Conservation (phyloP, 1,139 yeast species). For the Saccharomyces hybrid region DNA sequence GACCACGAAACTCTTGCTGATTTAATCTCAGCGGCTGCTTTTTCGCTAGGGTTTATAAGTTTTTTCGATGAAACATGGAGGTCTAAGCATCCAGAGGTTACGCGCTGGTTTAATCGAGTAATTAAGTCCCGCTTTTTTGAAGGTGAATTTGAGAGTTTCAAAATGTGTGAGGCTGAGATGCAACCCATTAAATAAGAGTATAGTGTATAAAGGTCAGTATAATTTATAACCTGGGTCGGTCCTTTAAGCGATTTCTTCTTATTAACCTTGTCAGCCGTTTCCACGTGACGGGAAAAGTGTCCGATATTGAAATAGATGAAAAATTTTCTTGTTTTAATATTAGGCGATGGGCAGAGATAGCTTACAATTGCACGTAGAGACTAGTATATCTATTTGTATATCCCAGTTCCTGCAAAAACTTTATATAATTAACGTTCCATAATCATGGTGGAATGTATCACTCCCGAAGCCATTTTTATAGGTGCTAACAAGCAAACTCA, state of each 20-base stretch:
- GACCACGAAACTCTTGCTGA: slow-evolving; percentile 83
- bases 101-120: slow-evolving; percentile 78
- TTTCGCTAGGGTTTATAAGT: slow-evolving; percentile 25
- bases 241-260: not conserved
- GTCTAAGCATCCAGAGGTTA: slow-evolving; percentile 55
- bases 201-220: not conserved
- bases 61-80: slow-evolving; percentile 71
- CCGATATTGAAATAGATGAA: not conserved
- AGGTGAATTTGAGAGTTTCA: slow-evolving; percentile 37
- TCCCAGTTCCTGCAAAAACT: not conserved
- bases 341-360: not conserved
- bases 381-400: not conserved
- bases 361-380: not conserved
- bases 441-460: slow-evolving; percentile 7
- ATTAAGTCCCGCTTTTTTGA: slow-evolving; percentile 47
- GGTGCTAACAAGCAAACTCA: slow-evolving; percentile 77
- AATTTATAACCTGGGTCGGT: not conserved
- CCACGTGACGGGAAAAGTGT: not conserved
- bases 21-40: slow-evolving; percentile 53
- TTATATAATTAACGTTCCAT: not conserved
- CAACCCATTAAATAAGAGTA: not conserved
- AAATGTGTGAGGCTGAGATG: slow-evolving; percentile 52
- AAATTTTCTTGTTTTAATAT: not conserved
- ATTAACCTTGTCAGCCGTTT: not conserved
- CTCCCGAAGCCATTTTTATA: slow-evolving; percentile 51